Conservation (phyloP, 441 rosid genomes). For the Croton setiger region DNA sequence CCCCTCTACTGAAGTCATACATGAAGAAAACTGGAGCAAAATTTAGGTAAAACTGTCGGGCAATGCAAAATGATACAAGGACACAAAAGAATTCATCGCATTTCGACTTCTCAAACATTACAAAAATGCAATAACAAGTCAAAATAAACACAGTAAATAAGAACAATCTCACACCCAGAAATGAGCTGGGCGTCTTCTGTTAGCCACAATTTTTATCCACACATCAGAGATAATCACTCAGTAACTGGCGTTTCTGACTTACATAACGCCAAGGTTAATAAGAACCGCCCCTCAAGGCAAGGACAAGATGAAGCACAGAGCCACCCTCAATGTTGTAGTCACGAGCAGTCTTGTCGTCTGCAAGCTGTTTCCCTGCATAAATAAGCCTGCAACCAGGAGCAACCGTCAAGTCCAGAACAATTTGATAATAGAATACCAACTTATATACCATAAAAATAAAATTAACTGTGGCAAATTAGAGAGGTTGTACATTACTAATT, state of each 20-base stretch:
- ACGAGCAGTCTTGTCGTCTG: slow-evolving; percentile 89
- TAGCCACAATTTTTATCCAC: slow-evolving; percentile 4
- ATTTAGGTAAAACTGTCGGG: too few species aligned
- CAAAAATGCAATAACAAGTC: not conserved
- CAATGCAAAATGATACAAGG: too few species aligned
- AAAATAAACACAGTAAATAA: slow-evolving; percentile 4
- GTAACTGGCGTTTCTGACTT: not conserved
- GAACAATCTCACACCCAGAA: slow-evolving; percentile 8
- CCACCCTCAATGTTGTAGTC: slow-evolving; percentile 96
- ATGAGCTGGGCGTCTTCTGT: slow-evolving; percentile 1
- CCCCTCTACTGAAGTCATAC: too few species aligned
- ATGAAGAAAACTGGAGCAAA: too few species aligned
- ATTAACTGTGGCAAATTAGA: not conserved
- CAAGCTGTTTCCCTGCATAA: slow-evolving; percentile 95
- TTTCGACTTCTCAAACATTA: too few species aligned
- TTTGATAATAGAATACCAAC: not conserved
- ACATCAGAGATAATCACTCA: slow-evolving; percentile 6
- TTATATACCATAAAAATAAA: not conserved
- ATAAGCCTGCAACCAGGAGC: slow-evolving; percentile 60
- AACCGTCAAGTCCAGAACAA: not conserved
- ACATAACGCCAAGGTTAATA: slow-evolving; percentile 11
- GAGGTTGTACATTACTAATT: not conserved
- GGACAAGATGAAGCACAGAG: slow-evolving; percentile 95
- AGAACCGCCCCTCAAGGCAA: slow-evolving; percentile 82
- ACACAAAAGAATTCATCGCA: too few species aligned